phyloP scores from a whole-genome alignment of 208 protist species.

The Herpetomonas samuelpessoai region DNA sequence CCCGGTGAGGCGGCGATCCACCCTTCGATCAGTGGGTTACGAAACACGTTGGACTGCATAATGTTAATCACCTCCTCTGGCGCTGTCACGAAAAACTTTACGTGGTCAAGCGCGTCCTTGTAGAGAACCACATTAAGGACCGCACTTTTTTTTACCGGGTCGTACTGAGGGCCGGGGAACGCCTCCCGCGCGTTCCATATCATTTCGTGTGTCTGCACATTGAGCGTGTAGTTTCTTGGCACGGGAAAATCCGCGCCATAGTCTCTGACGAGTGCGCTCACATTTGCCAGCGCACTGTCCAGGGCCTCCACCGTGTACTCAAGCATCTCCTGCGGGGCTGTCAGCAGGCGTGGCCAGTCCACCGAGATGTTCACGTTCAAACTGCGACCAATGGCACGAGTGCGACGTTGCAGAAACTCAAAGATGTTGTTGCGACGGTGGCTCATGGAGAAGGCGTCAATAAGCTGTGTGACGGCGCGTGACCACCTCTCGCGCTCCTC shows the following conservation, averaged over 20 bases:
- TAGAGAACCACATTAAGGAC: slow-evolving; percentile 52
- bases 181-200: slow-evolving; percentile 10
- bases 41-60: slow-evolving; percentile 73
- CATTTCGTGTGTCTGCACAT: slow-evolving; percentile 23
- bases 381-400: slow-evolving; percentile 31
- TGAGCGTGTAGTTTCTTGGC: slow-evolving; percentile 58
- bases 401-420: slow-evolving; percentile 41
- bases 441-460: slow-evolving; percentile 63
- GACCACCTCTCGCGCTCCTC: slow-evolving; percentile 74
- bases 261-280: slow-evolving; percentile 41
- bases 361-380: slow-evolving; percentile 69
- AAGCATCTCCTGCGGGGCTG: slow-evolving; percentile 54
- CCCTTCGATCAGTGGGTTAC: slow-evolving; percentile 81
- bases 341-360: slow-evolving; percentile 38
- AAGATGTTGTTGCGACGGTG: slow-evolving; percentile 50
- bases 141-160: slow-evolving; percentile 56
- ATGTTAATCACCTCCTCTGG: slow-evolving; percentile 59
- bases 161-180: slow-evolving; percentile 47
- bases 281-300: slow-evolving; percentile 54
- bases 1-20: slow-evolving; percentile 63
- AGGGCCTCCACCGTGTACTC: slow-evolving; percentile 84
- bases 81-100: slow-evolving; percentile 55
- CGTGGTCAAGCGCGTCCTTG: slow-evolving; percentile 38
- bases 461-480: slow-evolving; percentile 63
- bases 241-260: slow-evolving; percentile 41